These are phyloP conservation scores for Quercus lobata DNA, from an alignment of 331 rosid genomes.

Conservation along the genomic window DNA sequence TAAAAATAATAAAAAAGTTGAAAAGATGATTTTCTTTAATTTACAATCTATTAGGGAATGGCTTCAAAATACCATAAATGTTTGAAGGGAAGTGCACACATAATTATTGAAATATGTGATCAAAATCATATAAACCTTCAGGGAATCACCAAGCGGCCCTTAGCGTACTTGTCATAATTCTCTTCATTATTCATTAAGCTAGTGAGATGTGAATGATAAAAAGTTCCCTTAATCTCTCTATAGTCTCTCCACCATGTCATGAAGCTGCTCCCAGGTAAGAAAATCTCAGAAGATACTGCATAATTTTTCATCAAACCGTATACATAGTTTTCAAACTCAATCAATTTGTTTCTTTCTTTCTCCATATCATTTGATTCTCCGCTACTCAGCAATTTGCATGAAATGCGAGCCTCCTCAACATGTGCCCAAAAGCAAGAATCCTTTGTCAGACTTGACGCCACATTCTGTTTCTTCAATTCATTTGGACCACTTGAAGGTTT, in stretches of 20 bases:
- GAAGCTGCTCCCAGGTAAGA: conserved; percentile 41
- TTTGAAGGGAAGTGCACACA: background rate
- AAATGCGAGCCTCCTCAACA: conserved; percentile 52
- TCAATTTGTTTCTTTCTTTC: conserved; percentile 14
- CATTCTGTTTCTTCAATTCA: conserved; percentile 1
- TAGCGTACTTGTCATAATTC: background rate
- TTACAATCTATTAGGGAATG: background rate
- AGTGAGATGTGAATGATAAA: conserved; percentile 11
- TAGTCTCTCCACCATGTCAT: conserved; percentile 63
- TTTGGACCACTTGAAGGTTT: background rate
- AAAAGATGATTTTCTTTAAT: too few relatives aligned
- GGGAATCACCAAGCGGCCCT: background rate
- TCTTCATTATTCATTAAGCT: conserved; percentile 1
- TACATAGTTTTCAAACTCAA: conserved; percentile 40
- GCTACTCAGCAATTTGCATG: conserved; percentile 1
- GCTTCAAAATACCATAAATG: background rate
- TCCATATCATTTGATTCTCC: background rate
- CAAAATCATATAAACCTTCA: background rate
- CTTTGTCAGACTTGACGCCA: conserved; percentile 31
- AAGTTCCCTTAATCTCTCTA: background rate
- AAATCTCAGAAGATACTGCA: conserved; percentile 57
- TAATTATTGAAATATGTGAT: background rate
- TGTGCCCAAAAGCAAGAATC: conserved; percentile 75
- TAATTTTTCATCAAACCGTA: conserved; percentile 23
- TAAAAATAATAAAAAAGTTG: too few relatives aligned